phyloP scores from a whole-genome alignment of 768 basidiomycete genomes.

The Termitomyces sp. region DNA sequence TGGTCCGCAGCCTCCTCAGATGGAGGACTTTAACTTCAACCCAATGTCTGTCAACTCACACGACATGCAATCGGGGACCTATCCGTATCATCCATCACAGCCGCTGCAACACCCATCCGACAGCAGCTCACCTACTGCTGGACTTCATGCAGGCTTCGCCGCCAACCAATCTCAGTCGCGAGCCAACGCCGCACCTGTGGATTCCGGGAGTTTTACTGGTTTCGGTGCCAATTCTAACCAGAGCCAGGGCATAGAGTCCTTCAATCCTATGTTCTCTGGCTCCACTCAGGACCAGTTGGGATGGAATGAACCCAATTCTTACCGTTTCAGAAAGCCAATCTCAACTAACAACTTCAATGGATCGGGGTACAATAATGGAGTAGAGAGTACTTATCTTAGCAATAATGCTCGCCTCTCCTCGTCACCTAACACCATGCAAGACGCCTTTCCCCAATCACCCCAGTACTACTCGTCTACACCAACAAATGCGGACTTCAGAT shows the following conservation, averaged over 20 bases:
- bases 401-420: constrained; percentile 2
- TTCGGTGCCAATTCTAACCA: constrained; percentile 8
- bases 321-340: constrained; percentile 8
- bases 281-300: constrained; percentile 10
- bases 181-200: not conserved
- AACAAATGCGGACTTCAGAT: constrained; percentile 17
- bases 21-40: constrained; percentile 14
- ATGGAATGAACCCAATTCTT: constrained; percentile 11
- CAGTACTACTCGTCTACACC: constrained; percentile 19
- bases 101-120: constrained; percentile 7
- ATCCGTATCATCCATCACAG: constrained; percentile 14
- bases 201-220: constrained; percentile 1
- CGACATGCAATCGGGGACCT: constrained; percentile 8
- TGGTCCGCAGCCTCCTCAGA: constrained; percentile 11
- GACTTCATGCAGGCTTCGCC: constrained; percentile 9
- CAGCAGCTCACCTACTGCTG: constrained; percentile 1
- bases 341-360: constrained; percentile 6
- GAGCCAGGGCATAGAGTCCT: constrained; percentile 9
- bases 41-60: constrained; percentile 6
- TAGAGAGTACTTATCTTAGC: constrained; percentile 4
- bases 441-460: constrained; percentile 20
- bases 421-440: constrained; percentile 27
- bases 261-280: constrained; percentile 6
- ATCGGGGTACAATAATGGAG: constrained; percentile 10
- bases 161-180: constrained; percentile 2